phyloP scores from a whole-genome alignment of 228 moss, liverwort and hornwort genomes.

The Sphagnum fallax region DNA sequence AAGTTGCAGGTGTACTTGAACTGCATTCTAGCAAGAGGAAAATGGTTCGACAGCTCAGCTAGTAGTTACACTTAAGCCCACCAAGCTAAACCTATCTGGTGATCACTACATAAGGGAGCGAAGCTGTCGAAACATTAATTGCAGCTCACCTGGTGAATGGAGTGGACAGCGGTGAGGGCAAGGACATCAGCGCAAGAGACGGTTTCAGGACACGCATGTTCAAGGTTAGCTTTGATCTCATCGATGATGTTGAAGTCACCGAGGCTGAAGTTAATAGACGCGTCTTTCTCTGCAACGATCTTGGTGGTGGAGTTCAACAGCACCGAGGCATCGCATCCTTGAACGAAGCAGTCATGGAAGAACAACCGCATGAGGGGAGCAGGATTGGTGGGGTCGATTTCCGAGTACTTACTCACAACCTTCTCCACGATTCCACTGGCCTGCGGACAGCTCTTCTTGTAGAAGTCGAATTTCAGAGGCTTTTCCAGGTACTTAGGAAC shows the following conservation, averaged over 20 bases:
- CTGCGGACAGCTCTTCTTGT: slow-evolving; percentile 6
- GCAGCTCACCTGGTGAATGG: slow-evolving; percentile 1
- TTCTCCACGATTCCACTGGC: slow-evolving; percentile 1
- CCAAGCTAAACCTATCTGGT: no score
- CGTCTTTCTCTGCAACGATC: not conserved
- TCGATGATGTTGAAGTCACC: slow-evolving; percentile 13
- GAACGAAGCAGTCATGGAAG: slow-evolving; percentile 15
- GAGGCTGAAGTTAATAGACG: not conserved
- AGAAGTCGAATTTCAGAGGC: slow-evolving; percentile 1
- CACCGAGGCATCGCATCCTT: not conserved
- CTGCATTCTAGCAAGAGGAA: no score
- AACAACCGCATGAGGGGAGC: slow-evolving; percentile 8
- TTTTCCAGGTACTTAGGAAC: no score
- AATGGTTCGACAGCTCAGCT: no score
- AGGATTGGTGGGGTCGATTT: slow-evolving; percentile 1
- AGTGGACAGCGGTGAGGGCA: slow-evolving; percentile 14
- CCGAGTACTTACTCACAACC: not conserved
- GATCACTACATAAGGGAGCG: no score
- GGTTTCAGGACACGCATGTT: slow-evolving; percentile 12
- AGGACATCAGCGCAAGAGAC: slow-evolving; percentile 21
- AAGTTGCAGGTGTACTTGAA: no score
- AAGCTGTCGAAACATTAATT: no score
- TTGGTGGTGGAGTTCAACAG: slow-evolving; percentile 1
- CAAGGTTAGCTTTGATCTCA: slow-evolving; percentile 21
- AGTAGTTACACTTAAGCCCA: no score